Conservation (phyloP, 768 basidiomycete genomes). For the Amanita inopinata region DNA sequence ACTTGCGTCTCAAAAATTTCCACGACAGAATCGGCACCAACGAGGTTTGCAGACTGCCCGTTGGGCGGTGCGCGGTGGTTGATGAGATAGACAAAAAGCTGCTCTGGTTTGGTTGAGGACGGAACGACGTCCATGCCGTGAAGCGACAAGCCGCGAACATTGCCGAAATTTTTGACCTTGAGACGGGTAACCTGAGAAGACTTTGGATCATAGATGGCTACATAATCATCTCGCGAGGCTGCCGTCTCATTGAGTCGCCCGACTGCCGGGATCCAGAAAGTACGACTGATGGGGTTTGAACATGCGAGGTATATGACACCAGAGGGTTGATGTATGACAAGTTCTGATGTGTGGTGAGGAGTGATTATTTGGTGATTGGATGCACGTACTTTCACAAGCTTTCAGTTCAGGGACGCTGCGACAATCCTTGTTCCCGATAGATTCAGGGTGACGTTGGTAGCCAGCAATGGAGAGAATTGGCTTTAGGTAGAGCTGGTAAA, state of each 20-base stretch:
- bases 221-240: conserved; percentile 37
- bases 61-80: conserved; percentile 53
- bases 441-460: conserved; percentile 31
- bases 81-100: conserved; percentile 58
- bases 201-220: conserved; percentile 48
- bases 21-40: conserved; percentile 64
- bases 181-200: conserved; percentile 38
- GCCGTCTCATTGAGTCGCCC: conserved; percentile 27
- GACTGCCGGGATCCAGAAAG: conserved; percentile 42
- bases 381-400: conserved; percentile 56
- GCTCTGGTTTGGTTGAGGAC: conserved; percentile 33
- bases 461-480: conserved; percentile 35
- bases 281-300: conserved; percentile 37
- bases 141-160: conserved; percentile 36
- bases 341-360: conserved; percentile 26
- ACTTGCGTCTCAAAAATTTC: conserved; percentile 56
- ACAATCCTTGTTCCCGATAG: conserved; percentile 42
- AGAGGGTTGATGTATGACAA: conserved; percentile 46
- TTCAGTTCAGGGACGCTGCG: conserved; percentile 39
- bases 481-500: conserved; percentile 39
- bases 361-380: not conserved
- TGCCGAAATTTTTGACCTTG: conserved; percentile 27
- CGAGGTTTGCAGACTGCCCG: conserved; percentile 22
- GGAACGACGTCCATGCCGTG: conserved; percentile 66
- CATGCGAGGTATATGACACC: conserved; percentile 58